phyloP scores from a whole-genome alignment of 768 basidiomycete genomes.

The Dendrothele bispora region DNA sequence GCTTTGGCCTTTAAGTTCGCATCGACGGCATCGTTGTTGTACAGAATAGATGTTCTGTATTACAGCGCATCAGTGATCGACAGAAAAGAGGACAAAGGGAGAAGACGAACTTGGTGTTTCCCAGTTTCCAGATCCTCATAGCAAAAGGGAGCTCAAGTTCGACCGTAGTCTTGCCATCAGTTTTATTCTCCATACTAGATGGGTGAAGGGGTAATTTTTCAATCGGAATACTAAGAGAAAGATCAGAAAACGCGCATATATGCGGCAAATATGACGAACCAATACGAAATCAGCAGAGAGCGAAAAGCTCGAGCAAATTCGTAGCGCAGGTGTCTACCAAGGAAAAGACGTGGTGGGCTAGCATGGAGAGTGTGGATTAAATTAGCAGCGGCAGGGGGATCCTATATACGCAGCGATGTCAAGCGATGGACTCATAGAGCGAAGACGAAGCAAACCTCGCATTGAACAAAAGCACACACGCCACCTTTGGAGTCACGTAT shows the following conservation, averaged over 20 bases:
- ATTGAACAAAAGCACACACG: slow-evolving; percentile 84
- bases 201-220: slow-evolving; percentile 26
- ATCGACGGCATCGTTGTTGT: slow-evolving; percentile 55
- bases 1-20: slow-evolving; percentile 29
- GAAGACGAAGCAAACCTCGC: slow-evolving; percentile 52
- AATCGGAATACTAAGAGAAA: slow-evolving; percentile 33
- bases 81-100: neutral
- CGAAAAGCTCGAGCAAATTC: slow-evolving; percentile 78
- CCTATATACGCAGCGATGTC: slow-evolving; percentile 35
- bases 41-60: slow-evolving; percentile 46
- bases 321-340: slow-evolving; percentile 74
- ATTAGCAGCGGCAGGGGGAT: slow-evolving; percentile 52
- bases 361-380: slow-evolving; percentile 63
- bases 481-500: slow-evolving; percentile 76
- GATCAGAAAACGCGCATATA: neutral
- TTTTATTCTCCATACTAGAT: slow-evolving; percentile 9
- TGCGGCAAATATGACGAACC: slow-evolving; percentile 36
- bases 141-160: slow-evolving; percentile 53
- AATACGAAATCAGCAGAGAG: slow-evolving; percentile 73
- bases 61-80: slow-evolving; percentile 26
- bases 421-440: slow-evolving; percentile 13
- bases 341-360: slow-evolving; percentile 57
- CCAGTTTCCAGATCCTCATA: slow-evolving; percentile 60
- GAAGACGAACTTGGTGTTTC: slow-evolving; percentile 47
- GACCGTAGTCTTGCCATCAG: slow-evolving; percentile 25